Base-by-base conservation (phyloP, 441 rosid genomes). In the Gossypium trilobum region DNA sequence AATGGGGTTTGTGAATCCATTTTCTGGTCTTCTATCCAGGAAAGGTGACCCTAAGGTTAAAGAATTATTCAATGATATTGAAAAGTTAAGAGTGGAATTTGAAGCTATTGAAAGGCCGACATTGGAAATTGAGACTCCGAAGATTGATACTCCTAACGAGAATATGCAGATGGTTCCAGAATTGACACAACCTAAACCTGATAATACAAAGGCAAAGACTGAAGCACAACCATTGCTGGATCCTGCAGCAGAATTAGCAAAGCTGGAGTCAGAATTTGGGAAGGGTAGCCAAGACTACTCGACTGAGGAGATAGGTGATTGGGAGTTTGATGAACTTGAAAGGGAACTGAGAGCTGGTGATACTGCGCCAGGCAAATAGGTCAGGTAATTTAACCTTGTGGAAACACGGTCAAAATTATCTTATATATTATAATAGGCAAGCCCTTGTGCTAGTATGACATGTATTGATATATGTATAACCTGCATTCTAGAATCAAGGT, bases 251-350 rank as follows among this genome's bases (percentile, higher is more conserved):
- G 99, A 92, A 78, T 79, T 95, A 75, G 97, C 98, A 1, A 87
- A 87, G 87, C 86, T 95, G 52, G 99, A 95, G 80, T 87, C 93
- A 0, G 99, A 91, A 82, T 88, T 95, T 78, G 99, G 97, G 74
- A 92, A 92, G 79, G 91, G 80, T 70, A 82, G 81, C 57, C 87
- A 75, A 65, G 95, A 91, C 80, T 92, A 92, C 84, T 82, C 93
- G 0, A 62, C 79, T 0, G 93, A 87, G 70, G 99, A 95, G 82
- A 87, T 95, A 68, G 89, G 87, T 74, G 98, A 81, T 76, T 95
- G 99, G 98, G 99, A 95, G 79, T 95, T 95, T 29, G 99, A 95
- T 61, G 98, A 95, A 82, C 97, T 92, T 4, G 97, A 95, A 77
- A 88, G 85, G 79, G 99, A 92, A 81, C 72, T 95, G 70, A 86